Base-by-base conservation (phyloP, 2,329 filamentous ascomycete species). In the Calonectria honghensis region DNA sequence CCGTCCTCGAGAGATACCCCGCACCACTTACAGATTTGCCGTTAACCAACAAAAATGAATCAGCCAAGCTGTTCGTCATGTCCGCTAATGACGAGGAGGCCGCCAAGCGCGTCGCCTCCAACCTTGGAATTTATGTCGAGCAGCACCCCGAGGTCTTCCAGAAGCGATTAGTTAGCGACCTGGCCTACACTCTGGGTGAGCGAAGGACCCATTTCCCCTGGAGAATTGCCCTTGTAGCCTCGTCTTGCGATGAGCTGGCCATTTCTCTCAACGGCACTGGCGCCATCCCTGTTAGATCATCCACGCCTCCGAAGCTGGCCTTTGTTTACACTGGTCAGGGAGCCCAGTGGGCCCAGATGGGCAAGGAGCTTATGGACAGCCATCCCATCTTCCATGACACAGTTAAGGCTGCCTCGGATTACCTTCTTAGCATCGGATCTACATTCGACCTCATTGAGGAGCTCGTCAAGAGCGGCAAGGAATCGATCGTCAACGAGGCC, bases 151-250 rank as follows among this genome's bases (percentile, higher is more conserved):
- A 86, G 71, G 80, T 86, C n/a, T 86, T 86, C 76, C 84, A 86
- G 78, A 85, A 84, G 50, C 82, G 83, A 18, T 80, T 90, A 14
- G 85, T 89, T 76, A 82, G 84, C 13, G 86, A 90, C 73, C 78
- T 90, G 27, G 87, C 88, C 6, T 89, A 89, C 75, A 90, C 88
- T 0, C 80, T 90, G 1, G 85, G 86, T 16, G 84, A 88, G 76
- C 83, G 87, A 18, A 83, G 88, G 37, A 87, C 87, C 1, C 81
- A 86, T 29, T 80, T 89, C 27, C 84, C 85, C 51, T 88, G 85
- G 83, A 83, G 87, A 31, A 84, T 86, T 2, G 87, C 88, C 4
- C 82, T 89, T 13, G 82, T 86, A 0, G 87, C 87, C 0, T 81
- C 83, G 4, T 85, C 86, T 57, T 88, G 85, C 0, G 86, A 87